Percentiles rank a stretch among this genome's conserved stretches.
These are phyloP conservation scores for Salix dunnii DNA, from an alignment of 345 rosid species.

Conservation along the genomic window DNA sequence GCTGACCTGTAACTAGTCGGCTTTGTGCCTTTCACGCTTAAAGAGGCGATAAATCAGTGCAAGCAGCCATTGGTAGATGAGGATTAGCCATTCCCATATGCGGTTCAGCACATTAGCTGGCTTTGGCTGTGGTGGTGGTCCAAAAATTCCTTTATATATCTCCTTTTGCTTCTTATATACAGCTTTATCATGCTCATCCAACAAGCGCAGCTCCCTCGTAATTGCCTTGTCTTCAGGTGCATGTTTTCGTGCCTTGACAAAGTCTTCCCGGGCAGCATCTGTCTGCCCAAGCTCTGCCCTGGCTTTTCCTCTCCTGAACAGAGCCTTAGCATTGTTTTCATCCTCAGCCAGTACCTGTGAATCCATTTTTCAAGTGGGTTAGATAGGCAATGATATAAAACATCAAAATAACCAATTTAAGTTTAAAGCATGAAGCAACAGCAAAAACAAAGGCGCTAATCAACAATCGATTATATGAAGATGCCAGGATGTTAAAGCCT, in stretches of 20 bases:
- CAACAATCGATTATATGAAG: not conserved
- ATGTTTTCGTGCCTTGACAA: constrained; percentile 66
- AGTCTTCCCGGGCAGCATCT: constrained; percentile 87
- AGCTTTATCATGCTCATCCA: constrained; percentile 81
- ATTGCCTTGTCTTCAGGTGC: constrained; percentile 88
- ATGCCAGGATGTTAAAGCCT: not conserved
- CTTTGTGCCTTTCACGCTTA: constrained; percentile 13
- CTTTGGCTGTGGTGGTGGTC: constrained; percentile 42
- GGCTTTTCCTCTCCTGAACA: constrained; percentile 91
- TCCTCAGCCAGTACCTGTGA: constrained; percentile 81
- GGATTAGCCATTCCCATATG: constrained; percentile 12
- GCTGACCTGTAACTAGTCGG: constrained; percentile 1
- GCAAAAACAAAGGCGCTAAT: not conserved
- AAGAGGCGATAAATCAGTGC: constrained; percentile 9
- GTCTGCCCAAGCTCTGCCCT: constrained; percentile 88
- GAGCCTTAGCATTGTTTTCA: constrained; percentile 79
- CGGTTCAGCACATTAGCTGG: constrained; percentile 9
- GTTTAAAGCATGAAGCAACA: not conserved
- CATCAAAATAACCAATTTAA: not conserved
- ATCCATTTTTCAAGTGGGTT: not conserved
- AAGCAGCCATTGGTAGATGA: constrained; percentile 19
- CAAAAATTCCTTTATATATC: constrained; percentile 77
- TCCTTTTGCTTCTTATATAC: constrained; percentile 77
- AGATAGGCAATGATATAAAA: not conserved
- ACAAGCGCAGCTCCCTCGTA: constrained; percentile 57